Evolutionary conservation across 2,329 filamentous ascomycete genomes (phyloP).

Genomic region (Paraconiothyrium sp.): DNA sequence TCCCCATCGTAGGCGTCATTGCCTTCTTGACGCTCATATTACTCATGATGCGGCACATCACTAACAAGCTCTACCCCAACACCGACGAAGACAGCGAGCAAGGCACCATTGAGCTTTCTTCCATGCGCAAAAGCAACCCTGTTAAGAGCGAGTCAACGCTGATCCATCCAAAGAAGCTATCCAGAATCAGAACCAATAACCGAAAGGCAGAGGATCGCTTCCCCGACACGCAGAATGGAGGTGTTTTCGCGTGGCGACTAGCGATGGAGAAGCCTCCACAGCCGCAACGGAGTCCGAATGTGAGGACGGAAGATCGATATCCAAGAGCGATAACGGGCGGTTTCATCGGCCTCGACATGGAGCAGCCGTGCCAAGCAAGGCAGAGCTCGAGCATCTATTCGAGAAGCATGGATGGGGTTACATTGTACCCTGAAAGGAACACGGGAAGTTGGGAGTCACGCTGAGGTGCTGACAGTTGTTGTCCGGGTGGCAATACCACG

Average conservation of each 20-base stretch:
- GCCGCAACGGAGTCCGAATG: neutral
- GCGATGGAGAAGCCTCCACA: neutral
- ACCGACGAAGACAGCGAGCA: neutral
- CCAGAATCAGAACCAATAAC: neutral
- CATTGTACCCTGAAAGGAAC: constrained; percentile 6
- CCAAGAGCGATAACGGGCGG: neutral
- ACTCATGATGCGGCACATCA: neutral
- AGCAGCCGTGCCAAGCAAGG: neutral
- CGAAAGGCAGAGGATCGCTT: neutral
- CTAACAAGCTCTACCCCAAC: neutral
- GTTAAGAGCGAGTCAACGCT: neutral
- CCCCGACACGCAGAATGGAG: neutral
- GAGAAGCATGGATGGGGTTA: constrained; percentile 16
- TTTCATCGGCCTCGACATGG: neutral
- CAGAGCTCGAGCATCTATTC: constrained; percentile 13
- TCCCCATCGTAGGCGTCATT: constrained; percentile 10
- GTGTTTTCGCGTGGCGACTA: neutral
- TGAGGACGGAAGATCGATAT: neutral
- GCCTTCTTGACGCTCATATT: constrained; percentile 3
- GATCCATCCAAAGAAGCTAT: neutral
- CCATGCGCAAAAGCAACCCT: neutral
- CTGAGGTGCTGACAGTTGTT: neutral
- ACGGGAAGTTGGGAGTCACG: neutral
- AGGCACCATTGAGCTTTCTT: neutral
- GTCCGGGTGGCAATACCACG: neutral